Evolutionary conservation across 371 early-diverging fungal genomes (phyloP).

Genomic region (Parasitella parasitica): DNA sequence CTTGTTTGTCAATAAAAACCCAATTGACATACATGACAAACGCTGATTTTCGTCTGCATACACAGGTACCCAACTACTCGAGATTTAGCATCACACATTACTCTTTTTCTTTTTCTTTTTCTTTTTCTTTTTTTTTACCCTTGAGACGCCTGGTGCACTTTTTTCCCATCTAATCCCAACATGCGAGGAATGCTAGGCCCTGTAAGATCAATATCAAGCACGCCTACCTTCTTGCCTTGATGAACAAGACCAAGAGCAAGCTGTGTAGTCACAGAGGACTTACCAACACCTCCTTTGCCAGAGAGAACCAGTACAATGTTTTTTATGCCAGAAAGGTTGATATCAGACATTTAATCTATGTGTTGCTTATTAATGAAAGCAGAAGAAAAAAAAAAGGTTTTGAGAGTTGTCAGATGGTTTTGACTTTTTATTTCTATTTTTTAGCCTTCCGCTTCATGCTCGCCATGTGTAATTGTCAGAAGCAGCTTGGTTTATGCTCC

Average conservation of each 20-base stretch:
- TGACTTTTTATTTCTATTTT: not conserved
- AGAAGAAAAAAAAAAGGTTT: not conserved
- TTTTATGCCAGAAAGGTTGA: constrained; percentile 46
- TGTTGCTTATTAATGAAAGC: constrained; percentile 1
- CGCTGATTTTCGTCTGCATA: constrained; percentile 75
- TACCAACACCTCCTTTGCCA: constrained; percentile 98
- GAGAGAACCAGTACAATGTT: constrained; percentile 84
- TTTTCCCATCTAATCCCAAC: constrained; percentile 77
- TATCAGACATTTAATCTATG: constrained; percentile 25
- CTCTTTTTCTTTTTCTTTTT: no score
- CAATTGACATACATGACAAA: constrained; percentile 83
- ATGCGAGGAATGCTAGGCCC: constrained; percentile 91
- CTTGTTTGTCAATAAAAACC: constrained; percentile 77
- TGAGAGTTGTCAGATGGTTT: not conserved
- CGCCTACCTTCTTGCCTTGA: constrained; percentile 66
- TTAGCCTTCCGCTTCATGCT: not conserved
- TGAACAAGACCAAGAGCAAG: constrained; percentile 61
- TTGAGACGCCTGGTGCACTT: constrained; percentile 73
- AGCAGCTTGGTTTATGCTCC: no score
- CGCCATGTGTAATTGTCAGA: no score
- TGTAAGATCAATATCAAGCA: constrained; percentile 93
- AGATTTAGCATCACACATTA: no score
- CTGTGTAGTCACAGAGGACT: constrained; percentile 72
- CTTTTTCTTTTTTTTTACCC: constrained; percentile 39
- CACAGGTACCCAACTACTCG: constrained; percentile 85